Percentiles rank a stretch among this genome's conserved stretches.
Conservation (phyloP, 352 stramenopile genomes). For the Phytophthora kernoviae region DNA sequence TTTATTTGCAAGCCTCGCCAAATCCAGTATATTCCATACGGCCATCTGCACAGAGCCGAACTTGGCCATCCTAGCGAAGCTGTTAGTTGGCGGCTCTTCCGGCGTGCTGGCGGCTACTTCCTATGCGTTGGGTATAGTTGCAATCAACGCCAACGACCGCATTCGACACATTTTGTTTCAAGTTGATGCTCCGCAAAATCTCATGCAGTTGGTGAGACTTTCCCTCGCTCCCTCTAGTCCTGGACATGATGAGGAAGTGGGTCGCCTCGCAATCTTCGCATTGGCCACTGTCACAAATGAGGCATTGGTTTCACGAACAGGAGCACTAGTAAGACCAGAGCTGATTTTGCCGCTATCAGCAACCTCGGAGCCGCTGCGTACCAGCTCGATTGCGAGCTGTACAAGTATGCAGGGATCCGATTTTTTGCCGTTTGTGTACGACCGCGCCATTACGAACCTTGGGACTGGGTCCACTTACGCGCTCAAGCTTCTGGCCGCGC, state of each 20-base stretch:
- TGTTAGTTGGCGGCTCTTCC: slow-evolving; percentile 57
- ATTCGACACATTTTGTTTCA: slow-evolving; percentile 55
- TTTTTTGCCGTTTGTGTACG: slow-evolving; percentile 29
- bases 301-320: slow-evolving; percentile 25
- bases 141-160: slow-evolving; percentile 34
- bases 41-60: slow-evolving; percentile 58
- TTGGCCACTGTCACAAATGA: slow-evolving; percentile 43
- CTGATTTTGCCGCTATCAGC: slow-evolving; percentile 9
- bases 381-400: slow-evolving; percentile 25
- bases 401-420: slow-evolving; percentile 15
- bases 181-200: slow-evolving; percentile 48
- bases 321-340: slow-evolving; percentile 18
- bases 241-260: slow-evolving; percentile 38
- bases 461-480: slow-evolving; percentile 43
- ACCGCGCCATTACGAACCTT: slow-evolving; percentile 25
- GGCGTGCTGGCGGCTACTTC: slow-evolving; percentile 57
- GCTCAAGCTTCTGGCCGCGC: slow-evolving; percentile 37
- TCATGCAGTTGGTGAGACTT: slow-evolving; percentile 53
- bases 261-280: slow-evolving; percentile 52
- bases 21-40: slow-evolving; percentile 51
- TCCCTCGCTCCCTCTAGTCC: slow-evolving; percentile 10
- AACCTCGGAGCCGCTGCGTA: slow-evolving; percentile 15
- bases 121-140: slow-evolving; percentile 60
- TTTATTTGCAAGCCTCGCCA: slow-evolving; percentile 60
- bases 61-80: slow-evolving; percentile 67